Percentiles rank a stretch among this genome's conserved stretches.
Conservation (phyloP, 768 basidiomycete species). For the Leucogyrophana mollusca region DNA sequence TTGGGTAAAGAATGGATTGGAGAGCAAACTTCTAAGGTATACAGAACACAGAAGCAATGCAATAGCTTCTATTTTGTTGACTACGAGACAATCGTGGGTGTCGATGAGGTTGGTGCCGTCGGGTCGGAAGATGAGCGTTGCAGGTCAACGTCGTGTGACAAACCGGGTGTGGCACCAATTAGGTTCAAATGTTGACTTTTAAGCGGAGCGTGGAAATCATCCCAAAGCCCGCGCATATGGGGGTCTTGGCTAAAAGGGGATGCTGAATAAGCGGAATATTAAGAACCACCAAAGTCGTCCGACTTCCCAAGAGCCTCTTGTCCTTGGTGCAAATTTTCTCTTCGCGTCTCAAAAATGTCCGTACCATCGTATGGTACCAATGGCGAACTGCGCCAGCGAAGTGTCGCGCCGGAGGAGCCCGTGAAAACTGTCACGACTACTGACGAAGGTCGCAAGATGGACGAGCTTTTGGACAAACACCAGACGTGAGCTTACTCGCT, state of each 20-base stretch:
- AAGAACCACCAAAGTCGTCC: slow-evolving; percentile 12
- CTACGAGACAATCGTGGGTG: slow-evolving; percentile 12
- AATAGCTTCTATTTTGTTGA: slow-evolving; percentile 19
- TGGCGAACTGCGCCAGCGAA: slow-evolving; percentile 29
- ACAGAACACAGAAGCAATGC: slow-evolving; percentile 14
- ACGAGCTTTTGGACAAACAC: slow-evolving; percentile 74
- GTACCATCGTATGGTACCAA: slow-evolving; percentile 26
- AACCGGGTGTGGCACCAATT: slow-evolving; percentile 6
- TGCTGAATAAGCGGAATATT: slow-evolving; percentile 20
- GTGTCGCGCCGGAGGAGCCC: slow-evolving; percentile 8
- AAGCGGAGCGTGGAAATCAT: slow-evolving; percentile 20
- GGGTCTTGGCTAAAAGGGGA: background rate
- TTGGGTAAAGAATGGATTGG: slow-evolving; percentile 26
- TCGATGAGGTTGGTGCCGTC: slow-evolving; percentile 10
- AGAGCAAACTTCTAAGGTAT: slow-evolving; percentile 12
- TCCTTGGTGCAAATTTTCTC: slow-evolving; percentile 1
- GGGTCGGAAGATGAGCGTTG: slow-evolving; percentile 13
- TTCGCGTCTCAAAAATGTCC: slow-evolving; percentile 13
- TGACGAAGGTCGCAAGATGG: slow-evolving; percentile 71
- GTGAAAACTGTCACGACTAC: slow-evolving; percentile 39
- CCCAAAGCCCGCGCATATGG: slow-evolving; percentile 10
- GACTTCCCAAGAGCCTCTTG: slow-evolving; percentile 5
- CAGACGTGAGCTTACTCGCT: slow-evolving; percentile 40
- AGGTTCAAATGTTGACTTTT: slow-evolving; percentile 2
- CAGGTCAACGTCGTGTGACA: slow-evolving; percentile 4